Percentiles rank a stretch among this genome's conserved stretches.
These are phyloP conservation scores for Talaromyces verruculosus DNA, from an alignment of 2,329 filamentous ascomycete species.

Conservation along the genomic window DNA sequence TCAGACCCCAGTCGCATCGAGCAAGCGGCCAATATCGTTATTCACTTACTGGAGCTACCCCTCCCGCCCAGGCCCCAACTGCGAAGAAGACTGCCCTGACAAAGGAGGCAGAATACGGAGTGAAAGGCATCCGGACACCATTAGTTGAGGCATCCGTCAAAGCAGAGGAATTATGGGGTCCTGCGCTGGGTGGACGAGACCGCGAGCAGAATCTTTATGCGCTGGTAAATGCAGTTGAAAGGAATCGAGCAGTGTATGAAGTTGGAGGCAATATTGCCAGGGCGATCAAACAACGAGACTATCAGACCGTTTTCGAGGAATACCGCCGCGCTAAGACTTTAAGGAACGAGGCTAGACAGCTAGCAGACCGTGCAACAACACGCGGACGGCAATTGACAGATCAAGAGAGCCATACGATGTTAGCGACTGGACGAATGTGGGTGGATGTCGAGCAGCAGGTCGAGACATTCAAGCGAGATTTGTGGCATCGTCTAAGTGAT, in stretches of 20 bases:
- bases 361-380: conserved; percentile 60
- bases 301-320: conserved; percentile 82
- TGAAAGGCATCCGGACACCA: conserved; percentile 82
- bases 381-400: conserved; percentile 64
- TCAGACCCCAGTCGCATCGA: conserved; percentile 59
- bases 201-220: conserved; percentile 84
- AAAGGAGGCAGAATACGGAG: conserved; percentile 90
- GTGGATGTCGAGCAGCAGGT: conserved; percentile 86
- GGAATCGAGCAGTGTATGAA: conserved; percentile 78
- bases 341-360: conserved; percentile 70
- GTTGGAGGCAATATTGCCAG: conserved; percentile 74
- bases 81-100: conserved; percentile 84
- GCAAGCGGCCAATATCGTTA: conserved; percentile 59
- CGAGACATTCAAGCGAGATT: conserved; percentile 79
- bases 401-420: conserved; percentile 76
- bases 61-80: conserved; percentile 49
- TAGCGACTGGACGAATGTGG: conserved; percentile 93
- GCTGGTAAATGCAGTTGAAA: conserved; percentile 72
- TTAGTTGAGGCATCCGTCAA: conserved; percentile 88
- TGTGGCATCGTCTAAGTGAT: conserved; percentile 78
- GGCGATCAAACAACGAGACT: conserved; percentile 86
- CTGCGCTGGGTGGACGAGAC: conserved; percentile 84
- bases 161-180: conserved; percentile 96
- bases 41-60: conserved; percentile 42
- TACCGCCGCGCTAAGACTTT: conserved; percentile 81